These are phyloP conservation scores for Penicillium palitans DNA, from an alignment of 2,329 filamentous ascomycete genomes.

Conservation along the genomic window DNA sequence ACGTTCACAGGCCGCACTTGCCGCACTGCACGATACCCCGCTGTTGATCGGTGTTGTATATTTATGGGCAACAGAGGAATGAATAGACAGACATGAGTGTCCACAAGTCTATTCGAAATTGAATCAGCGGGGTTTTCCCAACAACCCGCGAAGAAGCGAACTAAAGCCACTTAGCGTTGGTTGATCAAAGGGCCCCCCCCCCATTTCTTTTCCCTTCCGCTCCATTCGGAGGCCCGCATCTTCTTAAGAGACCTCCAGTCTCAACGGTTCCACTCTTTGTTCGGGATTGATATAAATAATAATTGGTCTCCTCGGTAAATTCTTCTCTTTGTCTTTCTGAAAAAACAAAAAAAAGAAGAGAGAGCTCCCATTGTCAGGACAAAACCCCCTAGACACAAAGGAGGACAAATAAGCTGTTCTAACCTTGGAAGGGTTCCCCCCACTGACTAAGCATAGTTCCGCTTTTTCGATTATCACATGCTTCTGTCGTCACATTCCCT, in stretches of 20 bases:
- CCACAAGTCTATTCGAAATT: background rate
- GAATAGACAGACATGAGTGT: background rate
- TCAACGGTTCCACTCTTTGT: constrained; percentile 14
- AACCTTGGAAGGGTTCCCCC: background rate
- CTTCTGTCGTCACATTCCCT: constrained; percentile 22
- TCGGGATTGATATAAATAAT: constrained; percentile 18
- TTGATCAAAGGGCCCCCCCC: constrained; percentile 6
- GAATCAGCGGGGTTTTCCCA: constrained; percentile 1
- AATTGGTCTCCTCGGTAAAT: background rate
- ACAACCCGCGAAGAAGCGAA: background rate
- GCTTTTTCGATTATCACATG: constrained; percentile 27
- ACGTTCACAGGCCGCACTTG: constrained; percentile 19
- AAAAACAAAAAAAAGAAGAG: background rate
- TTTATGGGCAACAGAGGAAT: background rate
- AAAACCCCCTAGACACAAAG: background rate
- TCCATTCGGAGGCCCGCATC: constrained; percentile 27
- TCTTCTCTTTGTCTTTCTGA: constrained; percentile 4
- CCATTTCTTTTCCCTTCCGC: constrained; percentile 29
- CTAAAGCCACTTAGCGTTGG: constrained; percentile 10
- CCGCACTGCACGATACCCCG: constrained; percentile 16
- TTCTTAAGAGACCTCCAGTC: constrained; percentile 7
- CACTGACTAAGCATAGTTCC: constrained; percentile 18
- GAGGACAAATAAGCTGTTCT: background rate
- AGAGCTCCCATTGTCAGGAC: background rate
- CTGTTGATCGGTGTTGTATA: background rate